A percentile compares a stretch with the other conserved stretches of the same genome.
Conservation (phyloP, 805 yeast genomes). For the Hanseniaspora pseudoguilliermondii region DNA sequence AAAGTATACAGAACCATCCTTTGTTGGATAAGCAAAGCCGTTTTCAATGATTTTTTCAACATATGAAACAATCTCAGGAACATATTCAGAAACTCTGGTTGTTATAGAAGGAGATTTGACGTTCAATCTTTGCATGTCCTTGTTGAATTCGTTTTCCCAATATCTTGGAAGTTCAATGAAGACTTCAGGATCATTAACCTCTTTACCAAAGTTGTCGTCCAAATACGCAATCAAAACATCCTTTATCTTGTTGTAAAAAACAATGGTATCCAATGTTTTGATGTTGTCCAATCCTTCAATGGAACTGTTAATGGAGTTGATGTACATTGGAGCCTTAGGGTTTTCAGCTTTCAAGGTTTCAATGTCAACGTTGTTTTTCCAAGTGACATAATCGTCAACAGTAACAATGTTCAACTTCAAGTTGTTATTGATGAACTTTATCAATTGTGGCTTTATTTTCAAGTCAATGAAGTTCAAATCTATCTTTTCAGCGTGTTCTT, state of each 20-base stretch:
- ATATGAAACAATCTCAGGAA: slow-evolving; percentile 78
- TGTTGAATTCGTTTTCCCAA: slow-evolving; percentile 79
- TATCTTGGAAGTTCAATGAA: slow-evolving; percentile 71
- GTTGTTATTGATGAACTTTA: slow-evolving; percentile 40
- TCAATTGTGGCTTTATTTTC: slow-evolving; percentile 33
- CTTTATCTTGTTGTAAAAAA: slow-evolving; percentile 40
- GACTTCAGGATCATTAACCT: slow-evolving; percentile 71
- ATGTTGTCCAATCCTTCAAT: slow-evolving; percentile 24
- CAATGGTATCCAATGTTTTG: slow-evolving; percentile 24
- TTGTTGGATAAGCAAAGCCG: slow-evolving; percentile 73
- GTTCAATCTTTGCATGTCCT: slow-evolving; percentile 74
- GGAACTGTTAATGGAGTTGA: slow-evolving; percentile 51
- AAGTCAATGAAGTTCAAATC: slow-evolving; percentile 29
- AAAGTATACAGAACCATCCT: slow-evolving; percentile 91
- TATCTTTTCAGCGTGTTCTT: slow-evolving; percentile 21
- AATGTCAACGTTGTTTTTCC: slow-evolving; percentile 41
- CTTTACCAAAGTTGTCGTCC: slow-evolving; percentile 59
- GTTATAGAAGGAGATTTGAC: slow-evolving; percentile 76
- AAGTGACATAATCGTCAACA: slow-evolving; percentile 33
- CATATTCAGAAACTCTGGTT: slow-evolving; percentile 89
- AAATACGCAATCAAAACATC: slow-evolving; percentile 64
- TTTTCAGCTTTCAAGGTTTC: slow-evolving; percentile 38
- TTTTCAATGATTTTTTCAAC: slow-evolving; percentile 61
- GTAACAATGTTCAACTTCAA: slow-evolving; percentile 31
- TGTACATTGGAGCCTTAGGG: slow-evolving; percentile 83